These are phyloP conservation scores for Tremella fuciformis DNA, from an alignment of 768 basidiomycete genomes.

Conservation along the genomic window DNA sequence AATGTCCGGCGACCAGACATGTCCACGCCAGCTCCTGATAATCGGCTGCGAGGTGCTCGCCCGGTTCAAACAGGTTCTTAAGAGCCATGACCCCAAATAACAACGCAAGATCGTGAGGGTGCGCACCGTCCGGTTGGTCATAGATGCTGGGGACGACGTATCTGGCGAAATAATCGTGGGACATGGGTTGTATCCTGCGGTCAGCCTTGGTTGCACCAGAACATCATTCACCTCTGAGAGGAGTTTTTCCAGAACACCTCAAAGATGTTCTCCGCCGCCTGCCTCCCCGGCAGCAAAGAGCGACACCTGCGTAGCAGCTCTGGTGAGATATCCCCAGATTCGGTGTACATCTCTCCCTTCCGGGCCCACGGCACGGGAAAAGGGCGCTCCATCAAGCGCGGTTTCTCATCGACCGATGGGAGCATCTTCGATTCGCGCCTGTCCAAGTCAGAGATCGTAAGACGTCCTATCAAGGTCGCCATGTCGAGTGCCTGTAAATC, in stretches of 20 bases:
- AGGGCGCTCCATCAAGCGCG: not conserved
- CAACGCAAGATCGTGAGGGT: not conserved
- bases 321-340: not conserved
- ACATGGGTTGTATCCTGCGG: conserved; percentile 1
- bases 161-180: not conserved
- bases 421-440: not conserved
- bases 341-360: not conserved
- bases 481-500: conserved; percentile 1
- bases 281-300: not conserved
- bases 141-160: not conserved
- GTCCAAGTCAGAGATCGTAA: not conserved
- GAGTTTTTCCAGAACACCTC: not conserved
- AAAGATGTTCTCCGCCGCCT: conserved; percentile 1
- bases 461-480: not conserved
- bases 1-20: not conserved
- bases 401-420: not conserved
- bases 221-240: not conserved
- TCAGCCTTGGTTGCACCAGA: not conserved
- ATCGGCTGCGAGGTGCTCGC: not conserved
- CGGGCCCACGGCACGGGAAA: not conserved
- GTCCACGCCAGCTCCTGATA: not conserved
- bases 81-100: not conserved
- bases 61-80: not conserved
- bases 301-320: not conserved
- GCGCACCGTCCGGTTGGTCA: not conserved